phyloP scores from a whole-genome alignment of 306 rosid genomes.

The Trifolium dubium region DNA sequence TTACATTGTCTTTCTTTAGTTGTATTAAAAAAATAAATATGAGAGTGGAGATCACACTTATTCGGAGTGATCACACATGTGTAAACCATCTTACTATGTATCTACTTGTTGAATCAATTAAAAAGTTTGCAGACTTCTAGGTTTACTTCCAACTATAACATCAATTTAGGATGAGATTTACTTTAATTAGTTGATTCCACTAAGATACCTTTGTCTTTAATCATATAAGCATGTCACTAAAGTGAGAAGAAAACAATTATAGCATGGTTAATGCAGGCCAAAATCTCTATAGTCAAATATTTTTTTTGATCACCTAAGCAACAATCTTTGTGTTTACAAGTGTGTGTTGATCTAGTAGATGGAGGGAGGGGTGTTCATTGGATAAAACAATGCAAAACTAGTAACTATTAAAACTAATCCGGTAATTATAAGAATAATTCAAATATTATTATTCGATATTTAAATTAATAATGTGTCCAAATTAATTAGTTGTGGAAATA shows the following conservation, averaged over 20 bases:
- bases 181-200: constrained; percentile 43
- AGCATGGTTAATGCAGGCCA: constrained; percentile 8
- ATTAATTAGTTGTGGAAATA: background rate
- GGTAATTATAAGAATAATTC: background rate
- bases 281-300: constrained; percentile 2
- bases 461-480: background rate
- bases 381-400: background rate
- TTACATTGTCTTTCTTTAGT: background rate
- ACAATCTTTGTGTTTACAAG: constrained; percentile 10
- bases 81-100: constrained; percentile 11
- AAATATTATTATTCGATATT: background rate
- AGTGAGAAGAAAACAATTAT: constrained; percentile 15
- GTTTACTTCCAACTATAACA: constrained; percentile 16
- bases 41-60: constrained; percentile 27
- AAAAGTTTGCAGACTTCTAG: constrained; percentile 23
- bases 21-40: background rate
- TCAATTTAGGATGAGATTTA: constrained; percentile 15
- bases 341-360: background rate
- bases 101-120: constrained; percentile 8
- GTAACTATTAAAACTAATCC: background rate
- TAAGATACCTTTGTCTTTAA: constrained; percentile 36
- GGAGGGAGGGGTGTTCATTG: background rate
- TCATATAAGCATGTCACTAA: background rate
- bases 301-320: background rate
- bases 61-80: background rate